Base-by-base conservation (phyloP, 306 rosid genomes). In the Cucumis hystrix region DNA sequence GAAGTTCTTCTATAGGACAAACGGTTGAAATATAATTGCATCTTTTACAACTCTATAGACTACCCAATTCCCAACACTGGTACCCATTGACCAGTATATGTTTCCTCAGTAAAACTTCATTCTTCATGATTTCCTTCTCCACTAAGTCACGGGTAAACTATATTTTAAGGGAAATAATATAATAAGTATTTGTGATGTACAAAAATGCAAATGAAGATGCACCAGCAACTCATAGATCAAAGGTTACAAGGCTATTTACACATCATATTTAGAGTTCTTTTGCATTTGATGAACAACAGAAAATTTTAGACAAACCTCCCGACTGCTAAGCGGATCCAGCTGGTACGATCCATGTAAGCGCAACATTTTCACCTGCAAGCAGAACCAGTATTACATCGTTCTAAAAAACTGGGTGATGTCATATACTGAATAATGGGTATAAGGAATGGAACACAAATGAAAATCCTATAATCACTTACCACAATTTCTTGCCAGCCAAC, bases 401-500 rank as follows among this genome's bases (percentile, higher is more conserved):
- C 12, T 23, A 25, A 43, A 70, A 15, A 76, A 80, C 74, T 56
- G 65, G 56, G 78, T 33, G 54, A 82, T 70, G 67, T 59, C 45
- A 79, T 43, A 86, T 43, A 82, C 77, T 30, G 77, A 74, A 63
- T 47, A 79, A 76, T 45, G 14, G 83, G 54, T 40, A 4, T 39
- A 13, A 63, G 80, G 20, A 82, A 79, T 76, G 80, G 78, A 43
- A 58, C 10, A 17, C 18, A 15, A 30, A 79, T 61, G 55, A 60
- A 47, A 35, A 77, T 13, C 61, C 33, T 30, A 63, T 61, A 79
- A 76, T 80, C 76, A 87, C 97, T 35, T 40, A 94, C 98, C 95
- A 88, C 98, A 83, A 90, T 79, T 67, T 94, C 98, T 45, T 89
- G 89, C 98, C 98, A 92, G 85, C 98, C 98, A 83, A 94, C 87